Evolutionary conservation across 306 rosid species (phyloP), one percentile per base, ranked within the genome.

Genomic region (Pterocarpus macrocarpus): DNA sequence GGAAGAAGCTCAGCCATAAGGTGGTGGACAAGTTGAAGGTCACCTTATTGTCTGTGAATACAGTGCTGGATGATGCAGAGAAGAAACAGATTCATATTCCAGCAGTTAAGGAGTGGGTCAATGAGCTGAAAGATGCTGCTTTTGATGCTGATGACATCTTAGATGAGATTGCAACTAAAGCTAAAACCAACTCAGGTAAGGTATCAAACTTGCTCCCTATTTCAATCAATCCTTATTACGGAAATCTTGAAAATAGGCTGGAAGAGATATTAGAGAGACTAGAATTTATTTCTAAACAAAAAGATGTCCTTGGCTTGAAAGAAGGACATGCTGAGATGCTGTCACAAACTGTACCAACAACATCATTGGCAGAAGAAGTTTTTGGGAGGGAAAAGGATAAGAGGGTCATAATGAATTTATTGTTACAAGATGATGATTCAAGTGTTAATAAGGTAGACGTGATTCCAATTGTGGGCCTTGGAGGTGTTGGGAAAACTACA

Each of bases 1-100:
- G 44, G 13, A 63, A 14, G 38, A 86, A 81, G 16, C 33, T 33
- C 56, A n/a, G 16, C 0, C 36, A 39, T 1, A 14, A 7, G 4
- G 12, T 72, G 55, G 80, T 79, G 10, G 14, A 45, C 3, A 39
- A 79, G 38, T 59, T 88, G 30, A 35, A 38, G 2, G 9, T 57
- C 65, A 1, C 39, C 81, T 11, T 50, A 33, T 9, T 47, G 14
- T 67, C 82, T 4, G 44, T 82, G n/a, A 61, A 63, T n/a, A 13
- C 8, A 33, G 59, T 86, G 32, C 49, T 88, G 8, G 76, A 78
- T 2, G 89, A 88, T 71, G 86, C 89, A 9, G 86, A 88, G 70
- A 64, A 63, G 50, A 83, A 50, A 56, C 89, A 88, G 16, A 52
- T 81, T 5, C 12, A 8, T 5, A 62, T 1, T 33, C 63, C 53